A percentile compares a stretch with the other conserved stretches of the same genome.
These are phyloP conservation scores for Exophiala sp. DNA, from an alignment of 2,329 filamentous ascomycete species.

Conservation along the genomic window DNA sequence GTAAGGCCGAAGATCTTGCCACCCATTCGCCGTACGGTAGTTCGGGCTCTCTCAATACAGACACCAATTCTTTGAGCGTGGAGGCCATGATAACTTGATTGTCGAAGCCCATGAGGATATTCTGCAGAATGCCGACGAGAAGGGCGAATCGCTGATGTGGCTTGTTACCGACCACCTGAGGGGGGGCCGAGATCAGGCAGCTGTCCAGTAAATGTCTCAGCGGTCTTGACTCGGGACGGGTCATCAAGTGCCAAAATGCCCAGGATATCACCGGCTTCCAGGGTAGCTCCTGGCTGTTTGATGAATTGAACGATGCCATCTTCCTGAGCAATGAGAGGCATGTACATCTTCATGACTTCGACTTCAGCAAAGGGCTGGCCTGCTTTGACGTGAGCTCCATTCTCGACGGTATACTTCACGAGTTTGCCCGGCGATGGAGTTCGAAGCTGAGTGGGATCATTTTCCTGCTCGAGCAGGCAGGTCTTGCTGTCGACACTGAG, in stretches of 20 bases:
- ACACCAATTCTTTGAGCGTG: constrained; percentile 81
- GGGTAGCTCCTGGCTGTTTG: constrained; percentile 96
- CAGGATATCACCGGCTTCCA: constrained; percentile 97
- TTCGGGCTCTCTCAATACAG: constrained; percentile 81
- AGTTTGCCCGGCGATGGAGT: constrained; percentile 95
- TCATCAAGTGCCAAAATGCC: constrained; percentile 94
- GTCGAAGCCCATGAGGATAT: constrained; percentile 90
- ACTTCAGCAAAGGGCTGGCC: constrained; percentile 94
- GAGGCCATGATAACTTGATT: constrained; percentile 93
- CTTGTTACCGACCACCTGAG: constrained; percentile 84
- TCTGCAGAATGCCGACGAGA: constrained; percentile 68
- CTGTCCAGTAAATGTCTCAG: constrained; percentile 85
- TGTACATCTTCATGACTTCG: constrained; percentile 99
- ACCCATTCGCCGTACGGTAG: constrained; percentile 96
- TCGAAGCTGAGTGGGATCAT: constrained; percentile 93
- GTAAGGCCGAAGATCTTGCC: constrained; percentile 90
- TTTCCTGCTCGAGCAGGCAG: constrained; percentile 95
- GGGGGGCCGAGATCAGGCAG: constrained; percentile 79
- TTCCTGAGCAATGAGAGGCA: constrained; percentile 91
- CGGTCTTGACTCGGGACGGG: constrained; percentile 92
- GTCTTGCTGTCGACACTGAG: constrained; percentile 97
- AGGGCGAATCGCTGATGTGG: constrained; percentile 79
- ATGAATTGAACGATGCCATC: constrained; percentile 96
- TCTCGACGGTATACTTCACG: constrained; percentile 95
- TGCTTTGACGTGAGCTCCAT: constrained; percentile 84